Percentiles rank a stretch among this genome's conserved stretches.
Conservation (phyloP, 805 yeast species). For the Kodamaea restingae region DNA sequence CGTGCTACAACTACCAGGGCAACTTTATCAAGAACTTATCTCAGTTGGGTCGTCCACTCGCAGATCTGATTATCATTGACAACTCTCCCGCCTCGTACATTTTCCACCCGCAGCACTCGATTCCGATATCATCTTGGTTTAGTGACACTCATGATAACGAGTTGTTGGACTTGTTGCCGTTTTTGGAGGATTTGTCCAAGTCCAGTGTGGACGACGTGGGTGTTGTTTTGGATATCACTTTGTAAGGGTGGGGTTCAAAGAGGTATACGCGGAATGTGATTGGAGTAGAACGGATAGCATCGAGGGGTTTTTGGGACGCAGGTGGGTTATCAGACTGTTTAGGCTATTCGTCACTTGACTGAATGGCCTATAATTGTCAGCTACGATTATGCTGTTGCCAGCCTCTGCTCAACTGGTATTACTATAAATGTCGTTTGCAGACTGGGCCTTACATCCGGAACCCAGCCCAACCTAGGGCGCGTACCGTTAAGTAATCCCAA, state of each 20-base stretch:
- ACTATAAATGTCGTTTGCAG: too few relatives aligned
- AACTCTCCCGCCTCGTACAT: slow-evolving; percentile 98
- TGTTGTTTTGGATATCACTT: slow-evolving; percentile 73
- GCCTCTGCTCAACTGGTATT: too few relatives aligned
- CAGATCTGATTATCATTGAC: slow-evolving; percentile 84
- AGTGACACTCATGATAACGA: slow-evolving; percentile 97
- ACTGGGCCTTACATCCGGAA: too few relatives aligned
- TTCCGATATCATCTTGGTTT: slow-evolving; percentile 97
- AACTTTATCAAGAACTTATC: slow-evolving; percentile 91
- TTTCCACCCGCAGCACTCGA: slow-evolving; percentile 96
- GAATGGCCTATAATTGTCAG: too few relatives aligned
- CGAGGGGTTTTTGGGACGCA: too few relatives aligned
- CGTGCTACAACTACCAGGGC: slow-evolving; percentile 91
- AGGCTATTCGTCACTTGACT: too few relatives aligned
- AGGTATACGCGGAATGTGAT: not conserved
- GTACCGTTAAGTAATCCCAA: too few relatives aligned
- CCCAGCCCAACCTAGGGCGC: too few relatives aligned
- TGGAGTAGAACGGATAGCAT: too few relatives aligned
- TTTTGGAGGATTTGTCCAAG: slow-evolving; percentile 77
- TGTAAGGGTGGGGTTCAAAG: slow-evolving; percentile 18
- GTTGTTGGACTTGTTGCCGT: slow-evolving; percentile 83
- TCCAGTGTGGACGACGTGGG: slow-evolving; percentile 78
- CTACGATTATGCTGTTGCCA: too few relatives aligned
- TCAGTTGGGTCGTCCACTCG: slow-evolving; percentile 88
- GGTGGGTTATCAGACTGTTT: too few relatives aligned